phyloP scores from a whole-genome alignment of 805 yeast species.

The Ogataea pignaliae region DNA sequence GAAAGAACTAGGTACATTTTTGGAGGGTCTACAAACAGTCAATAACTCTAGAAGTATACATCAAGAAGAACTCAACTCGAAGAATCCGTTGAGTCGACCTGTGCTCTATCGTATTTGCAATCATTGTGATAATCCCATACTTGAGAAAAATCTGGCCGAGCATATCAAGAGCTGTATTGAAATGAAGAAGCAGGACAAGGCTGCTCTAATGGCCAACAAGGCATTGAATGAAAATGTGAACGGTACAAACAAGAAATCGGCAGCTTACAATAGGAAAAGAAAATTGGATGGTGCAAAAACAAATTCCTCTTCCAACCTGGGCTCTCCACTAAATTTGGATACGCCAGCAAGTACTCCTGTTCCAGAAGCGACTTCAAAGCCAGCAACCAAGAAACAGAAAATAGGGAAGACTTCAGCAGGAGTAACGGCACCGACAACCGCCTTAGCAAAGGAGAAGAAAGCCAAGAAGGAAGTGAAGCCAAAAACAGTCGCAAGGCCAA shows the following conservation, averaged over 20 bases:
- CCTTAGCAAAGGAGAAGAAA: conserved; percentile 30
- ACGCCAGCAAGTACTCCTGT: conserved; percentile 7
- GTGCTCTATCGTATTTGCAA: conserved; percentile 44
- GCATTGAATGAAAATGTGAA: conserved; percentile 4
- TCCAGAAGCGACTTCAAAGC: conserved; percentile 6
- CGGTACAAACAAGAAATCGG: conserved; percentile 8
- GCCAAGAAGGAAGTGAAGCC: conserved; percentile 28
- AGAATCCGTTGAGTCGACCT: conserved; percentile 35
- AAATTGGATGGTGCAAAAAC: conserved; percentile 20
- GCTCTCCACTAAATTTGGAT: conserved; percentile 11
- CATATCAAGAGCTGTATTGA: conserved; percentile 39
- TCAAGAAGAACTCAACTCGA: conserved; percentile 7
- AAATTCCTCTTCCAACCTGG: conserved; percentile 24
- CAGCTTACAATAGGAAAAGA: conserved; percentile 23
- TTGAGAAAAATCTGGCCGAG: conserved; percentile 31
- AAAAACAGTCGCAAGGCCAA: conserved; percentile 49
- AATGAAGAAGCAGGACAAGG: conserved; percentile 24
- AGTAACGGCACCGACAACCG: conserved; percentile 4
- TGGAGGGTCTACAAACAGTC: conserved; percentile 26
- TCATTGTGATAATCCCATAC: conserved; percentile 41
- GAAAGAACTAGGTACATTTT: conserved; percentile 33
- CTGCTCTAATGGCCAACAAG: conserved; percentile 6
- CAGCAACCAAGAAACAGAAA: conserved; percentile 15
- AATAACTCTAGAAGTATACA: conserved; percentile 6
- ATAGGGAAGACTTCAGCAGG: background rate